A percentile compares a stretch with the other conserved stretches of the same genome.
Conservation (phyloP, 257 asterid genomes). For the Solanum pinnatisectum region DNA sequence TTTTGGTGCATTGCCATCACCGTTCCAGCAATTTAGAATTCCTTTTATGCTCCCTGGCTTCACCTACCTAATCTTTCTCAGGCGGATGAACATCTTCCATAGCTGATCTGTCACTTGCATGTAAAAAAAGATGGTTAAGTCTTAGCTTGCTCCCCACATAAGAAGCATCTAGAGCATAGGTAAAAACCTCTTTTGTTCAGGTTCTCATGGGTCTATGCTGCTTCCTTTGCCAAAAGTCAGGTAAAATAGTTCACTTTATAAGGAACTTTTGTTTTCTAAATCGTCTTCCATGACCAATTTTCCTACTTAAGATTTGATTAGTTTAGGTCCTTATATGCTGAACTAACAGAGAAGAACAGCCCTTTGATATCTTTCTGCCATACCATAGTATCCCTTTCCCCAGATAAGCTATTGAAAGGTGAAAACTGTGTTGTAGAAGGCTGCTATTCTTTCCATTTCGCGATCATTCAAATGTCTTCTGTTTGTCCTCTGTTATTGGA, state of each 20-base stretch:
- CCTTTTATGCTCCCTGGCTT: background rate
- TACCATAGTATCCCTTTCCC: background rate
- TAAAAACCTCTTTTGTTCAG: background rate
- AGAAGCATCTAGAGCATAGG: background rate
- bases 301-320: background rate
- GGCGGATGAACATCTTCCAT: background rate
- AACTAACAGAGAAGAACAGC: background rate
- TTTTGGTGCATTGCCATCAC: background rate
- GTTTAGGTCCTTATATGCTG: background rate
- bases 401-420: background rate
- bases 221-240: background rate
- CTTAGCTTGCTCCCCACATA: background rate
- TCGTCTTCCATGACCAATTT: background rate
- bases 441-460: background rate
- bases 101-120: background rate
- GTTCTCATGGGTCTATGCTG: background rate
- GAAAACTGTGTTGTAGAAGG: background rate
- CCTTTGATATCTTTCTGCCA: background rate
- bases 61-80: background rate
- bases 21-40: background rate
- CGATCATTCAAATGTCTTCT: background rate
- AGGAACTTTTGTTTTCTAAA: background rate
- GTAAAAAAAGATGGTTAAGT: background rate
- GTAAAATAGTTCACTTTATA: background rate
- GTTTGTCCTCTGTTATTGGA: background rate